Evolutionary conservation across 768 basidiomycete genomes (phyloP), one percentile per base, ranked within the genome.

Genomic region (Mycena haematopus): DNA sequence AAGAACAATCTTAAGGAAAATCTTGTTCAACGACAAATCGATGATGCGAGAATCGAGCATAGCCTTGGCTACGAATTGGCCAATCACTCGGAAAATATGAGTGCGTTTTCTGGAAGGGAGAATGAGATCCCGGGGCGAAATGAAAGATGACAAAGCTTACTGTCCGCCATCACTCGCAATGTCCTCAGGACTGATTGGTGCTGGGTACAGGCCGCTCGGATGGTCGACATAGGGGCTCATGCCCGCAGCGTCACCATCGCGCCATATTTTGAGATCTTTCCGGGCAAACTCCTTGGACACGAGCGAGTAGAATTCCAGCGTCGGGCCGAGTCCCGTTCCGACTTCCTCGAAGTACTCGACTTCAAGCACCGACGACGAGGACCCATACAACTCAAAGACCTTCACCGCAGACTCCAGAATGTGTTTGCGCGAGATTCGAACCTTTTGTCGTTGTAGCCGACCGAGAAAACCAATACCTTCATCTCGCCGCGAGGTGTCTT

Each of bases 321-420:
- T 99, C 8, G 97, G 97, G 3, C 97, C 97, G 13, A 99, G 80
- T 21, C 97, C 97, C 9, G 96, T 99, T 21, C 97, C 97, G 51
- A 98, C 96, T 80, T 99, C 97, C 71, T 97, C 95, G 71, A 98
- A 98, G 78, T 98, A 99, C 78, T 99, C 96, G 53, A 99, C 95
- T 74, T 99, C 97, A 44, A 99, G 84, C 22, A 98, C 87, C 0
- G 95, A 95, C 5, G 91, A 92, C 2, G 93, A 95, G 0, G 93
- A 93, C 1, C 97, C 97, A 69, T 98, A 99, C 52, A 99, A 85
- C 72, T 96, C 95, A 66, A 99, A 93, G 10, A 96, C 93, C 75
- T 98, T 98, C 71, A 96, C 89, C 1, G 95, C 95, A 21, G 95
- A 96, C 74, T 99, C 96, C 22, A 99, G 83, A 29, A 99, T 89